phyloP scores from a whole-genome alignment of 306 rosid species.

The Sophora flavescens region DNA sequence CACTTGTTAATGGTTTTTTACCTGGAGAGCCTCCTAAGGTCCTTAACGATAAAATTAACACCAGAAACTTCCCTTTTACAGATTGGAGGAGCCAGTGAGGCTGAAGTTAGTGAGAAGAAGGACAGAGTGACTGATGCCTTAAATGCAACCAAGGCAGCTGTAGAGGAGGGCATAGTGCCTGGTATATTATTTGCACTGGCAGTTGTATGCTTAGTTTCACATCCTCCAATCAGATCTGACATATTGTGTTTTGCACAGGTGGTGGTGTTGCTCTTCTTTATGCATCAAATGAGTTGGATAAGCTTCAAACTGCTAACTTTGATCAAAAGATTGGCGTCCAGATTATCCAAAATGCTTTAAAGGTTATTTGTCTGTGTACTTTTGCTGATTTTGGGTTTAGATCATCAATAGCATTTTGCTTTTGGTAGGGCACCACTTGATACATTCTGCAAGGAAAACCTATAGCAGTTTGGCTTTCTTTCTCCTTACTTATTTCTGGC shows the following conservation, averaged over 20 bases:
- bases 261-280: slow-evolving; percentile 97
- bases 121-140: slow-evolving; percentile 97
- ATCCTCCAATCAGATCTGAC: not conserved
- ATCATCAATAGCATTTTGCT: slow-evolving; percentile 3
- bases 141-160: slow-evolving; percentile 97
- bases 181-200: slow-evolving; percentile 50
- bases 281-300: slow-evolving; percentile 86
- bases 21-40: not conserved
- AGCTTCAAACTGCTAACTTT: slow-evolving; percentile 84
- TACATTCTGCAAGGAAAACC: not conserved
- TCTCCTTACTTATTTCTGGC: slow-evolving; percentile 12
- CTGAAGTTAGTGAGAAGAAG: slow-evolving; percentile 94
- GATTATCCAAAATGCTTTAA: slow-evolving; percentile 93
- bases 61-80: slow-evolving; percentile 31
- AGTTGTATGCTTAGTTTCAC: not conserved
- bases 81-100: slow-evolving; percentile 99
- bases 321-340: slow-evolving; percentile 98
- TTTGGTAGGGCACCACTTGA: not conserved
- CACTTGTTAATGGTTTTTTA: not conserved
- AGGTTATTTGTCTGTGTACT: slow-evolving; percentile 52
- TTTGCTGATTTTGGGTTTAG: not conserved
- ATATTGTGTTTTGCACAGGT: slow-evolving; percentile 50
- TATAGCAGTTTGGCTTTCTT: not conserved
- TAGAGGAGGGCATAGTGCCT: slow-evolving; percentile 94
- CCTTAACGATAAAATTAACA: slow-evolving; percentile 34